A percentile compares a stretch with the other conserved stretches of the same genome.
Evolutionary conservation across 805 yeast species (phyloP).

Genomic region (Barnettozyma sucrosica): DNA sequence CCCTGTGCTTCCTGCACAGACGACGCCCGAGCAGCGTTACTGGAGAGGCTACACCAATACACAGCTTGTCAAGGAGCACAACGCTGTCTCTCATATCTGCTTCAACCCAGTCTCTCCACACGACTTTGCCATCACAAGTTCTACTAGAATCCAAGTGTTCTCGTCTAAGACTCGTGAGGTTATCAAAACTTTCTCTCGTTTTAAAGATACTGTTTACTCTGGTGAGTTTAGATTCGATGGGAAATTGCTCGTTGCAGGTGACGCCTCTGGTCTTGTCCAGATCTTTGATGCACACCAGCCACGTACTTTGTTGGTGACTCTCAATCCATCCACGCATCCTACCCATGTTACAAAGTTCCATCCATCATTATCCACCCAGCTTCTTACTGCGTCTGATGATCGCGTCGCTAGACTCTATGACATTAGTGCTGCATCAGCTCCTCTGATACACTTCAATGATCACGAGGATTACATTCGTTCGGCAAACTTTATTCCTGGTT

Average conservation of each 20-base stretch:
- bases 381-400: slow-evolving; percentile 90
- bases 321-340: slow-evolving; percentile 81
- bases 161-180: slow-evolving; percentile 94
- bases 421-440: slow-evolving; percentile 69
- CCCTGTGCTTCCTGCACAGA: slow-evolving; percentile 74
- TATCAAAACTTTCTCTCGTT: slow-evolving; percentile 74
- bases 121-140: slow-evolving; percentile 89
- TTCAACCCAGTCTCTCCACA: slow-evolving; percentile 84
- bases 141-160: slow-evolving; percentile 87
- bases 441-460: slow-evolving; percentile 59
- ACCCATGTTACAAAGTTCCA: slow-evolving; percentile 93
- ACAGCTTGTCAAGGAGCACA: slow-evolving; percentile 87
- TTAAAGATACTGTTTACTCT: slow-evolving; percentile 86
- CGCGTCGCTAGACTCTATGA: slow-evolving; percentile 83
- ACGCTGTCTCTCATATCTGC: slow-evolving; percentile 80
- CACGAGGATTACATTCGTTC: slow-evolving; percentile 88
- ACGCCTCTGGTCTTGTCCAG: slow-evolving; percentile 89
- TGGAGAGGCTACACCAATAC: slow-evolving; percentile 88
- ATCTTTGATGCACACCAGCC: slow-evolving; percentile 82
- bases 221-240: slow-evolving; percentile 94
- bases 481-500: slow-evolving; percentile 72
- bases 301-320: slow-evolving; percentile 68
- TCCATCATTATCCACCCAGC: slow-evolving; percentile 63
- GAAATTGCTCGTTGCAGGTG: slow-evolving; percentile 86
- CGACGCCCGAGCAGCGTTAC: slow-evolving; percentile 89